Evolutionary conservation across 2,329 filamentous ascomycete species (phyloP), one percentile per base, ranked within the genome.

Genomic region (Arthrobotrys pseudoclavata): DNA sequence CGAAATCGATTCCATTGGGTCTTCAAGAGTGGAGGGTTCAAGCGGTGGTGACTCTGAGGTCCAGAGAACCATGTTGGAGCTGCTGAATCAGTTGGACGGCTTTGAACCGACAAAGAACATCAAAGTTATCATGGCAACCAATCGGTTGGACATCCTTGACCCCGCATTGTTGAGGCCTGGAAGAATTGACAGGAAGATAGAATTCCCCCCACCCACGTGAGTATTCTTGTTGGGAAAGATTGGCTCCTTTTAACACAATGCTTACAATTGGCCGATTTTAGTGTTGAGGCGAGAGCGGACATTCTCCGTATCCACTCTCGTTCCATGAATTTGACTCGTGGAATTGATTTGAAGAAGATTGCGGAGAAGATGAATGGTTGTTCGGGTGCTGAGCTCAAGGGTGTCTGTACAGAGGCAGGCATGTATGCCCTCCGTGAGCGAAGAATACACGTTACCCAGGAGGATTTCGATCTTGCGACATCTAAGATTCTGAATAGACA

Each of bases 321-420:
- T 82, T 97, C 94, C 85, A 99, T 99, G 96, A 99, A 99, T 86
- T 85, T 99, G 82, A 99, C 96, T 13, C 90, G 96, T 83, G 96
- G 96, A 64, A 98, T 99, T 86, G 97, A 99, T 85, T 87, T 99
- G 80, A 97, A 89, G 82, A 99, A 99, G 90, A 97, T 98, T 82
- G 96, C 96, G 31, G 96, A 99, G 87, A 98, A 98, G 89, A 99
- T 99, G 96, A 97, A 97, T 83, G 96, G 96, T 63, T 99, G 96
- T 85, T 97, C 94, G 2, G 96, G 96, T 78, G 96, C 96, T 68
- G 96, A 99, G 86, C 86, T 99, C 82, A 99, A 99, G 89, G 96
- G 96, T 86, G 96, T 99, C 57, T 99, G 96, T 84, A 99, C 96
- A 53, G 96, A 99, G 85, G 94, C 96, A 1, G 96, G 96, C 82